Evolutionary conservation across 2,329 filamentous ascomycete genomes (phyloP).

Genomic region (Alternaria sp.): DNA sequence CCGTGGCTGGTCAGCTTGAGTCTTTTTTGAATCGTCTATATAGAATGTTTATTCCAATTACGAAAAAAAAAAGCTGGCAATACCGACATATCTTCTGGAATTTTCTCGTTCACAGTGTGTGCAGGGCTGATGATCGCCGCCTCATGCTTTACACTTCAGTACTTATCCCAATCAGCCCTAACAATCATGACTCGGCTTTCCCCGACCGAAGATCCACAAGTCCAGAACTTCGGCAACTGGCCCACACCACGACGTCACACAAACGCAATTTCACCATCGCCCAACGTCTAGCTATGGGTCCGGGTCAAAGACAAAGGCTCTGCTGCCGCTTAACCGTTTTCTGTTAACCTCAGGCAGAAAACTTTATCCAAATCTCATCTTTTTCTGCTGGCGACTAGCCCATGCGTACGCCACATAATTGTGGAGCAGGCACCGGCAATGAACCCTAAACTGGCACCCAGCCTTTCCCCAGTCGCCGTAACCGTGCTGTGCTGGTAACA

Average conservation of each 20-base stretch:
- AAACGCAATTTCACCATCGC: not conserved
- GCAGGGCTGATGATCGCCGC: not conserved
- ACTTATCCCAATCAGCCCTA: not conserved
- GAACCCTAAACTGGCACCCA: not conserved
- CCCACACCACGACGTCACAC: constrained; percentile 15
- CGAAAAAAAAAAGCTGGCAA: not conserved
- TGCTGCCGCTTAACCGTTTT: constrained; percentile 7
- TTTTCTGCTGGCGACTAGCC: not conserved
- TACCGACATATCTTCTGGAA: not conserved
- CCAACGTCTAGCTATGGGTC: constrained; percentile 6
- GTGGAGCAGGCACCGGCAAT: not conserved
- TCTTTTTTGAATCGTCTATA: not conserved
- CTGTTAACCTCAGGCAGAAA: constrained; percentile 1
- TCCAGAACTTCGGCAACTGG: constrained; percentile 5
- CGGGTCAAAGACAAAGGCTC: not conserved
- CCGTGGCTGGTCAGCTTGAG: constrained; percentile 74
- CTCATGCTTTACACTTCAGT: not conserved
- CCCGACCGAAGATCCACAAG: not conserved
- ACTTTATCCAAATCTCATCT: constrained; percentile 8
- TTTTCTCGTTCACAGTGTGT: not conserved
- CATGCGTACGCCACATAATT: not conserved
- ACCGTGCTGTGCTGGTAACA: too few species aligned
- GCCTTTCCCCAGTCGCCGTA: not conserved
- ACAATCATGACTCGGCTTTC: not conserved
- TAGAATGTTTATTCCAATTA: not conserved